Evolutionary conservation across 768 basidiomycete genomes (phyloP), one percentile per base, ranked within the genome.

Genomic region (Lanmaoa pseudosensibilis): DNA sequence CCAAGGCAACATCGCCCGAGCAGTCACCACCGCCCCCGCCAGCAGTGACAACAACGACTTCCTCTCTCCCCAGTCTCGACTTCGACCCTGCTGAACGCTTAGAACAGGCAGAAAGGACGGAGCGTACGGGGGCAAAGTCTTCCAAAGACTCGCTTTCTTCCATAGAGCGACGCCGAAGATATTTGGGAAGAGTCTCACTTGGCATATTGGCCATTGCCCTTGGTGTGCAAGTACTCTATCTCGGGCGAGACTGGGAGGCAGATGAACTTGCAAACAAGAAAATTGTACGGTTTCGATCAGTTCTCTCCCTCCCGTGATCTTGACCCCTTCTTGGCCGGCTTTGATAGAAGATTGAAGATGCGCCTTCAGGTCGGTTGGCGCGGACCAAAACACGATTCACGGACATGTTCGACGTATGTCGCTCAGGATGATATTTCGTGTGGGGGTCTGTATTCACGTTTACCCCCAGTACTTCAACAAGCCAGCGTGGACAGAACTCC

Each of bases 401-500:
- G 33, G 83, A 86, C 39, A 66, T 88, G 65, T 89, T 90, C 55
- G 87, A 86, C 62, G 90, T 91, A 68, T 46, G 86, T 74, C 27
- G 8, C 8, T 47, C 46, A 25, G 4, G 10, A 30, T 44, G 27
- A 21, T 47, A 25, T 40, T 15, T 12, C 5, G 4, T 30, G 19
- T 25, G 27, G 21, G 9, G 2, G 3, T 10, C 2, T 46, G 10
- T 30, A 16, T 37, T 59, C 23, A 57, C 23, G 33, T 48, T 33
- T 2, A 0, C 34, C 46, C 3, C 11, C 63, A 97, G 92, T 87
- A 86, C 70, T 94, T 98, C 74, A 92, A 87, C 68, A 90, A 98
- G 76, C 97, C 97, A 3, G 84, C 87, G 45, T 97, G 93, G 91
- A 79, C 88, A 30, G 93, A 95, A 68, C 82, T 99, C 2, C 83